These are phyloP conservation scores for Lenzites betulinus DNA, from an alignment of 768 basidiomycete genomes.

Conservation along the genomic window DNA sequence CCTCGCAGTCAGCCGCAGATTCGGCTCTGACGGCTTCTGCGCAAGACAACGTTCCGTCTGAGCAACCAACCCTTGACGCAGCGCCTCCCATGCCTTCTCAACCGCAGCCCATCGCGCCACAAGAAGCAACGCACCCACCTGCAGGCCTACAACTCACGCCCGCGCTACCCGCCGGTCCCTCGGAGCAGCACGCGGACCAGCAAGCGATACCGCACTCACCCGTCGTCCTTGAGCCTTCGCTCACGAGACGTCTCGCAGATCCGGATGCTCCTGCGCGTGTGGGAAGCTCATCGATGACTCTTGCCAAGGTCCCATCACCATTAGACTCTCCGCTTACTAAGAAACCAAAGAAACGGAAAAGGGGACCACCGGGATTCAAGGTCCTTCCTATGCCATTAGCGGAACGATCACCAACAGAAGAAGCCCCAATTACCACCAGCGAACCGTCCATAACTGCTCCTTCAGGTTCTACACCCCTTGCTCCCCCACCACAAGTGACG, in stretches of 20 bases:
- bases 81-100: background rate
- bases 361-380: conserved; percentile 23
- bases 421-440: background rate
- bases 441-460: background rate
- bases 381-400: conserved; percentile 10
- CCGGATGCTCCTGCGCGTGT: background rate
- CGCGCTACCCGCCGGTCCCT: too few species aligned
- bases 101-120: background rate
- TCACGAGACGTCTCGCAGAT: background rate
- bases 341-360: conserved; percentile 5
- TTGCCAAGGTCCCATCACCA: background rate
- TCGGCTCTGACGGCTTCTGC: background rate
- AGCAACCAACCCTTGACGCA: background rate
- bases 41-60: background rate
- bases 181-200: background rate
- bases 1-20: too few species aligned
- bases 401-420: background rate
- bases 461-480: background rate
- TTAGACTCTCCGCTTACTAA: conserved; percentile 4
- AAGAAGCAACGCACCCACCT: background rate
- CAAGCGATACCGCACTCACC: background rate
- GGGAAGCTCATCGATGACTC: background rate
- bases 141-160: background rate
- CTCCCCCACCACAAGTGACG: background rate
- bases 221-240: background rate